Conservation (phyloP, 257 asterid genomes). For the Scutellaria minor region DNA sequence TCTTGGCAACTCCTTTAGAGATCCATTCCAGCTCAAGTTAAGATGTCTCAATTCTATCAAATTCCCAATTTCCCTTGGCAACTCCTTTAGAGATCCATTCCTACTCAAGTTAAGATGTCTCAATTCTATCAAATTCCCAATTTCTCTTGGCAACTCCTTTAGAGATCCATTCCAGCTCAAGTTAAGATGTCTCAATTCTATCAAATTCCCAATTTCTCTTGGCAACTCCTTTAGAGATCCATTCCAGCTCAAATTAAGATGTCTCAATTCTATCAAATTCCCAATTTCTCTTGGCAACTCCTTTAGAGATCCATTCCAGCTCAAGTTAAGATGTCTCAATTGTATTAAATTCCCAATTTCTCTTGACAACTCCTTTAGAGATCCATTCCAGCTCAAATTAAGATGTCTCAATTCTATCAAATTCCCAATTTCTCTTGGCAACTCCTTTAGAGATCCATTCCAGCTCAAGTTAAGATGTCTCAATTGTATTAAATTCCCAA, state of each 20-base stretch:
- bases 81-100: no score
- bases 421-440: conserved; percentile 1
- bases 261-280: background rate
- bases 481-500: no score
- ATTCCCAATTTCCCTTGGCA: no score
- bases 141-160: no score
- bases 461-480: background rate
- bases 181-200: background rate
- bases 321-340: no score
- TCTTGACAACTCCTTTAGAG: background rate
- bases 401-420: background rate
- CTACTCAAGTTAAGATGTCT: no score
- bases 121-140: no score
- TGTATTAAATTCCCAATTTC: no score
- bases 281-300: background rate
- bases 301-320: no score
- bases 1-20: background rate
- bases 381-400: background rate
- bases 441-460: background rate
- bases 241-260: background rate
- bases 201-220: background rate
- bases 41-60: no score
- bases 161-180: background rate
- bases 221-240: background rate
- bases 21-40: background rate